Evolutionary conservation across 129 eudicot species (phyloP), one percentile per base, ranked within the genome.

Genomic region (Flaveria brownii): DNA sequence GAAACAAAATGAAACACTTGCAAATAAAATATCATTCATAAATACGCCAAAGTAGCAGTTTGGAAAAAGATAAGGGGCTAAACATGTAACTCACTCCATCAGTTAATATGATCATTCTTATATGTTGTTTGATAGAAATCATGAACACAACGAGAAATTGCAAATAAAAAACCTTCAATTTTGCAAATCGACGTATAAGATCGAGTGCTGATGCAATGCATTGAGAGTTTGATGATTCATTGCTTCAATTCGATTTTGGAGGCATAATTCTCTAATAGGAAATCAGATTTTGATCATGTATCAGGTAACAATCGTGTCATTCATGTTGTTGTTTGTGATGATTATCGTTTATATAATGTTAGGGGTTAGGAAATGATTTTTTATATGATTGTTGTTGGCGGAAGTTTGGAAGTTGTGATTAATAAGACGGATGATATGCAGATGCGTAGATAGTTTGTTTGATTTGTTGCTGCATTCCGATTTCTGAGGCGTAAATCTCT

Each of bases 401-500:
- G 51, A 65, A 1, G 8, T 50, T 22, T 41, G 16, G 11, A 73
- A 42, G 0, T 41, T 18, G 23, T 73, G 43, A 73, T 73, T 54
- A 2, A 39, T 39, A 13, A 45, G 43, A 39, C 6, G 28, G 14
- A 47, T 63, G 51, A 50, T 22, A 52, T 77, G 80, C 80, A 51
- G 74, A 76, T 52, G 74, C 43, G n/a, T 67, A 67, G 73, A 52
- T 36, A 77, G 56, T 22, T 77, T 54, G 18, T 65, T 67, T 67
- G 12, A 51, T 33, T 76, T 23, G 26, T 66, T 66, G 80, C 52
- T 76, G 74, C 41, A 51, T 33, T 50, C 52, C 56, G 74, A 56
- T 67, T 67, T 77, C 67, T 36, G 57, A 52, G 68, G 74, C 57
- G 17, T 74, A 77, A 77, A 77, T 77, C 74, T 67, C 80, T 77